Percentiles rank a stretch among this genome's conserved stretches.
Evolutionary conservation across 1,284 basidiomycete genomes (phyloP).

Genomic region (Neolentinus lepideus): DNA sequence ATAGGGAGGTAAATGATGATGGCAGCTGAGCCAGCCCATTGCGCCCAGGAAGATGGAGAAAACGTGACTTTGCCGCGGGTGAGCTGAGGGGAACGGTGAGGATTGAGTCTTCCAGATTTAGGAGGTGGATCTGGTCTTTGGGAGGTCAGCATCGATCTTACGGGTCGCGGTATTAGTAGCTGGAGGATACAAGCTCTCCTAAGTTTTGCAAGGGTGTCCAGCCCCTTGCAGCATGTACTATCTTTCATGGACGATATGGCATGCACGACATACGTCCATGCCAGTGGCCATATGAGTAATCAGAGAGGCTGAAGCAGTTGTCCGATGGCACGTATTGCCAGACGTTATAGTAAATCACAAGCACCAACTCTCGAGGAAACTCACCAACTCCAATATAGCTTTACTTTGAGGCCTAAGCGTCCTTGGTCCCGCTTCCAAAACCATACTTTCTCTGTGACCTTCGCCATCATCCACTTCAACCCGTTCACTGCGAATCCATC

Average conservation of each 20-base stretch:
- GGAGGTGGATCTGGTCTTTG: conserved; percentile 60
- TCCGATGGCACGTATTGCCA: no score
- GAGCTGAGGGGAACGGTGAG: conserved; percentile 59
- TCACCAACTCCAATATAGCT: conserved; percentile 73
- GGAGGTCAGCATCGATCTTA: not conserved
- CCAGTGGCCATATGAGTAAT: not conserved
- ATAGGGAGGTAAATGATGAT: conserved; percentile 32
- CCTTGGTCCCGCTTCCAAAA: conserved; percentile 80
- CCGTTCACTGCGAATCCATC: conserved; percentile 73
- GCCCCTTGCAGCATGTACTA: no score
- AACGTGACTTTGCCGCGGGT: conserved; percentile 70
- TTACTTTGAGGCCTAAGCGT: conserved; percentile 73
- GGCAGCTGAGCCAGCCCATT: conserved; percentile 40
- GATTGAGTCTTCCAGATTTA: conserved; percentile 52
- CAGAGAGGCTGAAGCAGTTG: not conserved
- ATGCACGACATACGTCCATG: no score
- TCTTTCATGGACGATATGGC: no score
- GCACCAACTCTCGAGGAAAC: conserved; percentile 20
- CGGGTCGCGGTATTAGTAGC: not conserved
- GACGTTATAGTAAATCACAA: not conserved
- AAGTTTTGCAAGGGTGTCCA: no score
- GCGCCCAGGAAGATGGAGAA: conserved; percentile 54
- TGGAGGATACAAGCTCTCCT: not conserved
- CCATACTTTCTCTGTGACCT: conserved; percentile 30
- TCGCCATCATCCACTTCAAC: conserved; percentile 35